These are phyloP conservation scores for Myxozyma lipomycoides DNA, from an alignment of 805 yeast species.

Conservation along the genomic window DNA sequence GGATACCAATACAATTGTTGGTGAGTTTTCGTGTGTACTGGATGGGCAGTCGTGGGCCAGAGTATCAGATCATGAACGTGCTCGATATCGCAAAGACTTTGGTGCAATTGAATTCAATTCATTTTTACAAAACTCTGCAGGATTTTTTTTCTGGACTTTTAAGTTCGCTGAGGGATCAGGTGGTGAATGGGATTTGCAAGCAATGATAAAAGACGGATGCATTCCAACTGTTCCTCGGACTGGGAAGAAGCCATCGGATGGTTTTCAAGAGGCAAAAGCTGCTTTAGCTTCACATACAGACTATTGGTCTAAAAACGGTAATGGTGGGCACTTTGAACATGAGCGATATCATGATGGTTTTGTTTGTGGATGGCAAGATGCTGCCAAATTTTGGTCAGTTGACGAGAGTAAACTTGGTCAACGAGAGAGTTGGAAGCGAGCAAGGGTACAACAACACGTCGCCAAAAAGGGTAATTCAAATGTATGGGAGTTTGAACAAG, in stretches of 20 bases:
- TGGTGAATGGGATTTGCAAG: slow-evolving; percentile 92
- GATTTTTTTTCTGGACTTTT: slow-evolving; percentile 86
- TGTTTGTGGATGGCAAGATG: slow-evolving; percentile 69
- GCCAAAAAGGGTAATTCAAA: slow-evolving; percentile 51
- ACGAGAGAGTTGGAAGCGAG: slow-evolving; percentile 58
- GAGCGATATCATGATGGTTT: slow-evolving; percentile 80
- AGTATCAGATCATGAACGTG: slow-evolving; percentile 46
- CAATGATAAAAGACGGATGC: slow-evolving; percentile 52
- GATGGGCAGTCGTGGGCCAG: slow-evolving; percentile 73
- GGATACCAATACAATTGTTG: slow-evolving; percentile 68
- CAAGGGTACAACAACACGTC: slow-evolving; percentile 62
- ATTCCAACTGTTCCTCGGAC: slow-evolving; percentile 14
- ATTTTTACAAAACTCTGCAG: slow-evolving; percentile 41
- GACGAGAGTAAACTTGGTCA: slow-evolving; percentile 75
- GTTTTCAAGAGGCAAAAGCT: slow-evolving; percentile 40
- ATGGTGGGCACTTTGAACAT: slow-evolving; percentile 66
- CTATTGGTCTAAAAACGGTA: slow-evolving; percentile 65
- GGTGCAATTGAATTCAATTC: slow-evolving; percentile 52
- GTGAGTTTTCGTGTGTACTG: slow-evolving; percentile 87
- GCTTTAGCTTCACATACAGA: slow-evolving; percentile 48
- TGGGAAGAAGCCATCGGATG: slow-evolving; percentile 30
- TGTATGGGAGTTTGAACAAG: slow-evolving; percentile 89
- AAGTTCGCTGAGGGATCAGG: slow-evolving; percentile 86
- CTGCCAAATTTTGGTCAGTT: slow-evolving; percentile 61
- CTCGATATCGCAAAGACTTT: slow-evolving; percentile 53